These are phyloP conservation scores for Silene latifolia DNA, from an alignment of 148 eudicot species.

Conservation along the genomic window DNA sequence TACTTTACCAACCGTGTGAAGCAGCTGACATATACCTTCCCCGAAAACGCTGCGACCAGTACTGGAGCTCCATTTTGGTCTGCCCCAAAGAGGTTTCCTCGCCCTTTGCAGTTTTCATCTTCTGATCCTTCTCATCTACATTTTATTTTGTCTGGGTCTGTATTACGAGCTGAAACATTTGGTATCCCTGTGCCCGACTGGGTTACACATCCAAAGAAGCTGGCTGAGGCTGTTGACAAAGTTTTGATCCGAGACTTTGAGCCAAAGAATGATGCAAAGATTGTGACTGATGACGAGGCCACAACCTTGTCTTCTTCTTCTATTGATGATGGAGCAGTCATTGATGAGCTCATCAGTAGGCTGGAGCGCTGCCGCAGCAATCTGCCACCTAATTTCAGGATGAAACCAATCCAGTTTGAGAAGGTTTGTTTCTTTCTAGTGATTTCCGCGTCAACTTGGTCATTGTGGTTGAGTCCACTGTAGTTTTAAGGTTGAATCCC, in stretches of 20 bases:
- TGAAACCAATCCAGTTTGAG: slow-evolving; percentile 95
- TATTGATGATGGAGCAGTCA: slow-evolving; percentile 69
- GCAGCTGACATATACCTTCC: slow-evolving; percentile 80
- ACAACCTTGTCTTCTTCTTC: slow-evolving; percentile 70
- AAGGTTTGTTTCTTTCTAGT: slow-evolving; percentile 44
- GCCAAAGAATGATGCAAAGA: slow-evolving; percentile 69
- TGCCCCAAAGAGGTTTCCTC: slow-evolving; percentile 89
- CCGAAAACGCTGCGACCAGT: slow-evolving; percentile 88
- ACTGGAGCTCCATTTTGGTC: slow-evolving; percentile 96
- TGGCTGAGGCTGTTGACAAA: slow-evolving; percentile 68
- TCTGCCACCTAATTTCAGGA: slow-evolving; percentile 57
- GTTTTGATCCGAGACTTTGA: slow-evolving; percentile 72
- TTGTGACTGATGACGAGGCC: slow-evolving; percentile 80
- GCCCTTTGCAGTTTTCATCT: slow-evolving; percentile 59
- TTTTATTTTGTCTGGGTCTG: slow-evolving; percentile 58
- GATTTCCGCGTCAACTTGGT: neutral
- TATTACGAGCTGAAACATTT: slow-evolving; percentile 81
- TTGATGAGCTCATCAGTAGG: slow-evolving; percentile 55
- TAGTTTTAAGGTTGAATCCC: neutral
- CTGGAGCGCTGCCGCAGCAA: slow-evolving; percentile 42
- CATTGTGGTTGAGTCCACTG: neutral
- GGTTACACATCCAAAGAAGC: slow-evolving; percentile 58
- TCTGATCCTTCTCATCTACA: slow-evolving; percentile 74
- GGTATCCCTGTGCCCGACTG: slow-evolving; percentile 84
- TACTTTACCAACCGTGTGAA: slow-evolving; percentile 77